phyloP scores from a whole-genome alignment of 2,329 filamentous ascomycete species.

The Arthrobotrys musiformis region DNA sequence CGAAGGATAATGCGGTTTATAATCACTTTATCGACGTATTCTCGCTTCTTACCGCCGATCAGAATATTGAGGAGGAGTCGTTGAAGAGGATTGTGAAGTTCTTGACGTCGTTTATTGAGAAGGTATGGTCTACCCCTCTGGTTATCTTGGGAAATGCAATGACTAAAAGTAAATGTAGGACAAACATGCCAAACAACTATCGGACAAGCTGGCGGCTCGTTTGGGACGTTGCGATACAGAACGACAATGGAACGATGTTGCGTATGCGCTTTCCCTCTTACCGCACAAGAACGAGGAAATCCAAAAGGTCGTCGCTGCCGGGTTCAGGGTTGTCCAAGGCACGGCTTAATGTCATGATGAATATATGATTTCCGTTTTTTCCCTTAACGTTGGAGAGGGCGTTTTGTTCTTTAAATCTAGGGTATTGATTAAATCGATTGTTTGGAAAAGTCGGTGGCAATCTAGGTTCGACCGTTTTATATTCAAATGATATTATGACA shows the following conservation, averaged over 20 bases:
- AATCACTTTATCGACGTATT: constrained; percentile 99
- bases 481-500: background rate
- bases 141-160: background rate
- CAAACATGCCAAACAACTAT: constrained; percentile 94
- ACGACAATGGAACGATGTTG: constrained; percentile 96
- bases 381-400: background rate
- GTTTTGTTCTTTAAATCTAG: background rate
- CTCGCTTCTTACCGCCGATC: constrained; percentile 85
- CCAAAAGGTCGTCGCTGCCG: constrained; percentile 77
- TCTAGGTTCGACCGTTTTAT: background rate
- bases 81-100: constrained; percentile 91
- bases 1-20: constrained; percentile 98
- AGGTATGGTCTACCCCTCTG: constrained; percentile 70
- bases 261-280: constrained; percentile 86
- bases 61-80: constrained; percentile 81
- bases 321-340: constrained; percentile 77
- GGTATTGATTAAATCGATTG: background rate
- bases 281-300: constrained; percentile 96
- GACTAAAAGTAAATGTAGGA: constrained; percentile 70
- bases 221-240: constrained; percentile 88
- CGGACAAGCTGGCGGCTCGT: constrained; percentile 89
- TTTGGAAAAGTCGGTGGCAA: constrained; percentile 3
- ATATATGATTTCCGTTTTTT: background rate
- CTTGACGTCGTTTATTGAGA: constrained; percentile 94
- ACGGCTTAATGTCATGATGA: constrained; percentile 62